These are phyloP conservation scores for Aristolochia fimbriata DNA, from an alignment of 164 flowering plant genomes.

Conservation along the genomic window DNA sequence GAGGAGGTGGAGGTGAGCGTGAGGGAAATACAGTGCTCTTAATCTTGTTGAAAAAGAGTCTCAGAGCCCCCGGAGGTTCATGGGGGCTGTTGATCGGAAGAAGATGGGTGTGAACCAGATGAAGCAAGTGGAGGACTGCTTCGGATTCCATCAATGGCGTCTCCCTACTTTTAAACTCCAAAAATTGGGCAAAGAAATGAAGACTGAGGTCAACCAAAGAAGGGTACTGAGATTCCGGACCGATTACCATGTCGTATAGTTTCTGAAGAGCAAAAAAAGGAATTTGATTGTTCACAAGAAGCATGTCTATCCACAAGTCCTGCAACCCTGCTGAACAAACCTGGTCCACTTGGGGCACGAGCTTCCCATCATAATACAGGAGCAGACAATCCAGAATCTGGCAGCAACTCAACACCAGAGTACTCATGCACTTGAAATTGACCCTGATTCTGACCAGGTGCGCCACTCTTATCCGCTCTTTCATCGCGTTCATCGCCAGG, in stretches of 20 bases:
- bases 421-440: too few relatives aligned
- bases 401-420: too few relatives aligned
- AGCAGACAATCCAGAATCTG: too few relatives aligned
- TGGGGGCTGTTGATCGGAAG: too few relatives aligned
- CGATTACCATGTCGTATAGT: conserved; percentile 10
- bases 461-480: too few relatives aligned
- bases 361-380: too few relatives aligned
- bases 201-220: conserved; percentile 19
- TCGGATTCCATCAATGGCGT: conserved; percentile 8
- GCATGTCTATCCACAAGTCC: conserved; percentile 11
- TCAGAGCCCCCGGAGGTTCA: too few relatives aligned
- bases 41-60: too few relatives aligned
- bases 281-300: conserved; percentile 24
- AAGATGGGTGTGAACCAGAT: background rate
- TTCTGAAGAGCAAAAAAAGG: conserved; percentile 21
- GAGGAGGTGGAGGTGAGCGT: background rate
- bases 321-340: too few relatives aligned
- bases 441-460: too few relatives aligned
- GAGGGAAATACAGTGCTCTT: background rate
- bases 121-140: conserved; percentile 1
- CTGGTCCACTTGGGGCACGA: too few relatives aligned
- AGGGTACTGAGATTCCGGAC: conserved; percentile 7
- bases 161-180: conserved; percentile 8
- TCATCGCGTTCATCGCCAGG: too few relatives aligned
- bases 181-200: conserved; percentile 13